Conservation (phyloP, 371 early-diverging fungal genomes). For the Lichtheimia ramosa region DNA sequence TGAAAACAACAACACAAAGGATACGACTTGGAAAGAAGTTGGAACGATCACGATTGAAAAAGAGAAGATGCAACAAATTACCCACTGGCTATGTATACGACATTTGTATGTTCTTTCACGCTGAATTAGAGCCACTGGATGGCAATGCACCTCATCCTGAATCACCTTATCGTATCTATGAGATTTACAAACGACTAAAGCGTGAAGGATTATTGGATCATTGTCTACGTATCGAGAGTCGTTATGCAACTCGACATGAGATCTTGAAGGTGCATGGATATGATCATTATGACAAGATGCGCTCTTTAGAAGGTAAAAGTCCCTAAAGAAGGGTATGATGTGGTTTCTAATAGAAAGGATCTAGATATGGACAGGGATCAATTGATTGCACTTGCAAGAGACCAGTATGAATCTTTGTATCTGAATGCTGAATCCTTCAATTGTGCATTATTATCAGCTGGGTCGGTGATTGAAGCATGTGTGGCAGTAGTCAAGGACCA, state of each 20-base stretch:
- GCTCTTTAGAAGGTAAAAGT: neutral
- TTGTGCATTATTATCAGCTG: constrained; percentile 68
- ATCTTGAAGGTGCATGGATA: neutral
- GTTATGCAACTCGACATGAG: neutral
- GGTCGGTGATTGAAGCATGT: constrained; percentile 74
- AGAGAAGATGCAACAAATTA: neutral
- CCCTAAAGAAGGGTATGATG: too few relatives aligned
- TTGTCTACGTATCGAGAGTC: neutral
- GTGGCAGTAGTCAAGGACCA: constrained; percentile 64
- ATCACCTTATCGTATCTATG: constrained; percentile 68
- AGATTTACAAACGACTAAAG: constrained; percentile 61
- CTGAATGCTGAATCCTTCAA: constrained; percentile 63
- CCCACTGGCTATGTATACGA: constrained; percentile 66
- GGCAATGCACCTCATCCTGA: constrained; percentile 64
- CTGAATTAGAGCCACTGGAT: constrained; percentile 26
- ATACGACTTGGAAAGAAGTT: too few relatives aligned
- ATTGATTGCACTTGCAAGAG: constrained; percentile 16
- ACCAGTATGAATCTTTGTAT: constrained; percentile 70
- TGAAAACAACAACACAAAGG: too few relatives aligned
- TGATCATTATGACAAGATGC: neutral
- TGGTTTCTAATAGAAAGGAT: neutral
- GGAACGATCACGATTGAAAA: too few relatives aligned
- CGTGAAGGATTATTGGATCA: neutral
- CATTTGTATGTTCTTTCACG: constrained; percentile 64
- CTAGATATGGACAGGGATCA: neutral